Percentiles rank a stretch among this genome's conserved stretches.
phyloP scores from a whole-genome alignment of 176 grass and related monocot species.

The Triticum aestivum region IWGSC_CS_RefSeq_v2.1 NC_057802.1:602279490-602279989 shows the following conservation, averaged over 20 bases:
- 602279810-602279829: constrained; percentile 66
- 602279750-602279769: constrained; percentile 68
- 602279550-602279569: constrained; percentile 30
- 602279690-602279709: not conserved
- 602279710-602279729: constrained; percentile 26
- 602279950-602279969: constrained; percentile 52
- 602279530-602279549: not conserved
- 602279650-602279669: constrained; percentile 28
- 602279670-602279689: constrained; percentile 55
- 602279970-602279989: constrained; percentile 57
- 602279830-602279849: constrained; percentile 5
- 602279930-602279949: constrained; percentile 48
- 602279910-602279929: constrained; percentile 52
- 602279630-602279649: constrained; percentile 33
- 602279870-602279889: constrained; percentile 74
- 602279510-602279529: not conserved
- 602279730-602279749: constrained; percentile 48
- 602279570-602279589: constrained; percentile 19
- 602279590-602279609: constrained; percentile 48
- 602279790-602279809: constrained; percentile 77
- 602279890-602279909: constrained; percentile 72
- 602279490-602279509: not conserved
- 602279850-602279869: constrained; percentile 78
- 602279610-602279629: constrained; percentile 28
- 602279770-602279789: constrained; percentile 73